Conservation (phyloP, 108 stramenopile species). For the Discostella stelligeroides region DNA sequence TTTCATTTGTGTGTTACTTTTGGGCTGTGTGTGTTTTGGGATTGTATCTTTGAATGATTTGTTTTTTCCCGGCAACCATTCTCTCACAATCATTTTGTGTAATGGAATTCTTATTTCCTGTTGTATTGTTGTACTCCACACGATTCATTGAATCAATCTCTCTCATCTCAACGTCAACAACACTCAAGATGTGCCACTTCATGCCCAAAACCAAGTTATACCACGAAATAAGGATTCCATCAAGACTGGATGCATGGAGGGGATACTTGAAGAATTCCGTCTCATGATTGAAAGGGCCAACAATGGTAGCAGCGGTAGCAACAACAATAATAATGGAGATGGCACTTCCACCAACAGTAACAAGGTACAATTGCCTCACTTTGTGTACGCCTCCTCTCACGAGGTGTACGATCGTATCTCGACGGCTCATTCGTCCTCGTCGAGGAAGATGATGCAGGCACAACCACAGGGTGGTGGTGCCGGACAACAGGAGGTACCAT, state of each 20-base stretch:
- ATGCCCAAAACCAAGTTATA: slow-evolving; percentile 52
- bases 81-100: no score
- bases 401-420: slow-evolving; percentile 54
- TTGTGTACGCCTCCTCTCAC: slow-evolving; percentile 53
- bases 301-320: slow-evolving; percentile 15
- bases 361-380: slow-evolving; percentile 47
- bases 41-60: no score
- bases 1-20: not conserved
- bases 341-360: not conserved
- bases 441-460: not conserved
- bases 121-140: no score
- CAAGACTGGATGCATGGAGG: slow-evolving; percentile 82
- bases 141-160: no score
- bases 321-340: slow-evolving; percentile 7
- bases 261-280: slow-evolving; percentile 70
- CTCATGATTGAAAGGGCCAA: slow-evolving; percentile 25
- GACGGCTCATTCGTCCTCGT: slow-evolving; percentile 14
- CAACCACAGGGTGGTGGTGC: no score
- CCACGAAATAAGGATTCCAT: slow-evolving; percentile 64
- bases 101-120: no score
- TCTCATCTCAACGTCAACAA: no score
- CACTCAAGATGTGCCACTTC: slow-evolving; percentile 27
- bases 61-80: no score
- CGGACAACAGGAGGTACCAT: no score
- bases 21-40: no score